Percentiles rank a stretch among this genome's conserved stretches.
phyloP scores from a whole-genome alignment of 2,329 filamentous ascomycete species.

The Fusarium newnesense region DNA sequence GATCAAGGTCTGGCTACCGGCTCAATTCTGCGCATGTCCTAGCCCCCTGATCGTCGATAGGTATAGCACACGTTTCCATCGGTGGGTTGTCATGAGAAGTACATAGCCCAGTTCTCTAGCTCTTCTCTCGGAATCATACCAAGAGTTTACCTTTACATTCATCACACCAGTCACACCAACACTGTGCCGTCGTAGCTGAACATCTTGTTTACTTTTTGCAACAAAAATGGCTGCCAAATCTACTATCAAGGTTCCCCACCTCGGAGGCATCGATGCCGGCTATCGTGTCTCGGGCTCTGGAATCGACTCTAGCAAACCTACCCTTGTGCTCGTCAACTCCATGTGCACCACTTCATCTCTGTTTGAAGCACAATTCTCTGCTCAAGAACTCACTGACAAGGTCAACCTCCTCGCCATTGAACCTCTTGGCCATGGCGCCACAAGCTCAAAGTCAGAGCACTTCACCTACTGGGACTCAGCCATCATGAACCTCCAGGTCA shows the following conservation, averaged over 20 bases:
- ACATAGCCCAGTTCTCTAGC: constrained; percentile 14
- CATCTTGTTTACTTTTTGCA: background rate
- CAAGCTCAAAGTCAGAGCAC: constrained; percentile 54
- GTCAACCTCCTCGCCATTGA: constrained; percentile 64
- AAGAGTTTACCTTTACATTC: background rate
- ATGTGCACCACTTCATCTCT: constrained; percentile 61
- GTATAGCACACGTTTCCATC: background rate
- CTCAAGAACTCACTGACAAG: constrained; percentile 51
- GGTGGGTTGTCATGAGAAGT: background rate
- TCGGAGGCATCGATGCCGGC: constrained; percentile 59
- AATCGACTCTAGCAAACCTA: constrained; percentile 62
- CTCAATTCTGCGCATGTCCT: background rate
- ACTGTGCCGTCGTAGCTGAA: background rate
- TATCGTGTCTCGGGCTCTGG: constrained; percentile 54
- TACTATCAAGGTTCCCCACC: constrained; percentile 59
- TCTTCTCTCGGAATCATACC: background rate
- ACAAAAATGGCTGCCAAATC: constrained; percentile 52
- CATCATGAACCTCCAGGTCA: constrained; percentile 64
- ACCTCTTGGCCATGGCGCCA: constrained; percentile 63
- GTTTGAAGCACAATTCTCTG: constrained; percentile 57
- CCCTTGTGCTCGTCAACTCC: constrained; percentile 62
- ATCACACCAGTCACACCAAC: background rate
- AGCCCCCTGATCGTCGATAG: constrained; percentile 23
- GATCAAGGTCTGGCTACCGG: constrained; percentile 13
- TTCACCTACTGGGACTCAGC: constrained; percentile 68